Percentiles rank a stretch among this genome's conserved stretches.
Conservation (phyloP, 129 eudicot species). For the Chrysanthemum makinoi region DNA sequence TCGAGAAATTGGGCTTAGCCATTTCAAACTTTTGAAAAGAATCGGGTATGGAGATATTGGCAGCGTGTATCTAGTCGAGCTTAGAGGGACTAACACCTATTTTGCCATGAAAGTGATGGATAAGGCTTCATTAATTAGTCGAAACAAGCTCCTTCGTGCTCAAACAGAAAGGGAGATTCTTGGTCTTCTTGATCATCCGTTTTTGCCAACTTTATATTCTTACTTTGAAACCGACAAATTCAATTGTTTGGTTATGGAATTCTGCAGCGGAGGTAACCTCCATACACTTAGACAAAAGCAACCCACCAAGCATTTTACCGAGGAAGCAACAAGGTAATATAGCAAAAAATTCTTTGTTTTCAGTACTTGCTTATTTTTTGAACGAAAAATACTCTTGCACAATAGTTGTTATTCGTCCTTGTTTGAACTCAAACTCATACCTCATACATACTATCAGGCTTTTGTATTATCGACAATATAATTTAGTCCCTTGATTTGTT, state of each 20-base stretch:
- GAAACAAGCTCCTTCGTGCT: slow-evolving; percentile 20
- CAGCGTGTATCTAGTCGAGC: slow-evolving; percentile 20
- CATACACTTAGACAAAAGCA: slow-evolving; percentile 23
- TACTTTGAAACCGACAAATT: slow-evolving; percentile 19
- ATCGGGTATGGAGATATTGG: slow-evolving; percentile 24
- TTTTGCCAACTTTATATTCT: slow-evolving; percentile 21
- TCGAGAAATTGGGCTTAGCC: slow-evolving; percentile 16
- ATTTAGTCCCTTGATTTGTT: not conserved
- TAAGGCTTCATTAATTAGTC: slow-evolving; percentile 18
- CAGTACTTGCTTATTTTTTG: not conserved
- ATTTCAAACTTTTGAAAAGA: slow-evolving; percentile 16
- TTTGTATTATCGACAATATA: slow-evolving; percentile 1
- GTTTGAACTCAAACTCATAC: not conserved
- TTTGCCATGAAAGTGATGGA: slow-evolving; percentile 28
- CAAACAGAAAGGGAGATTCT: slow-evolving; percentile 28
- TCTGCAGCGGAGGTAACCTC: slow-evolving; percentile 20
- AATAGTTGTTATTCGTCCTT: too few species aligned
- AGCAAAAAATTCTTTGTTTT: not conserved
- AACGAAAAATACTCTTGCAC: too few species aligned
- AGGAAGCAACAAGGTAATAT: slow-evolving; percentile 21
- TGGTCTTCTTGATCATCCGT: slow-evolving; percentile 28
- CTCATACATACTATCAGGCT: not conserved
- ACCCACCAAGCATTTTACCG: slow-evolving; percentile 19
- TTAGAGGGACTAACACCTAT: slow-evolving; percentile 19
- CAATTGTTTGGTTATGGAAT: slow-evolving; percentile 25